Conservation (phyloP, 306 rosid genomes). For the Citrullus amarus region DNA sequence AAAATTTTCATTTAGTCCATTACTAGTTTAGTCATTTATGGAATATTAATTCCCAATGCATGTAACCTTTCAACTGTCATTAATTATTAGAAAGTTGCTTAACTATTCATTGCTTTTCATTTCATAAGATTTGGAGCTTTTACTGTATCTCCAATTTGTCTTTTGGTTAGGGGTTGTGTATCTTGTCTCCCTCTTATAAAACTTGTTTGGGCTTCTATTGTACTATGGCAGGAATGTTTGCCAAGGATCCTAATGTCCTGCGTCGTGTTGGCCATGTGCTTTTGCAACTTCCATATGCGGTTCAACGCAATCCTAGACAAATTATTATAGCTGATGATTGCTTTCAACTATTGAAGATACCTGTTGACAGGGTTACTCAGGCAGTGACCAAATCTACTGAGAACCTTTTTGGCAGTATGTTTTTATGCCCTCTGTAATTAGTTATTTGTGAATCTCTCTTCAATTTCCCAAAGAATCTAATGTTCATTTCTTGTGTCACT, state of each 20-base stretch:
- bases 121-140: not conserved
- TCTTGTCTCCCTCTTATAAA: not conserved
- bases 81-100: not conserved
- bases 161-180: not conserved
- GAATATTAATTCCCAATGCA: not conserved
- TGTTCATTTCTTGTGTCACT: slow-evolving; percentile 4
- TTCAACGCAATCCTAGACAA: slow-evolving; percentile 67
- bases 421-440: slow-evolving; percentile 11
- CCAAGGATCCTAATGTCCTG: slow-evolving; percentile 70
- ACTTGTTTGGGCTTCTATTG: slow-evolving; percentile 2
- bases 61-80: not conserved
- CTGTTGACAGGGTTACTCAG: slow-evolving; percentile 64
- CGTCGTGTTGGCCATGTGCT: slow-evolving; percentile 76
- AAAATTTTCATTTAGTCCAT: not conserved
- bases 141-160: not conserved
- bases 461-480: not conserved
- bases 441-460: not conserved
- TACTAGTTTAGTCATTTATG: not conserved
- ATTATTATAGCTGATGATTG: slow-evolving; percentile 81
- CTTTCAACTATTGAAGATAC: slow-evolving; percentile 61
- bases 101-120: not conserved
- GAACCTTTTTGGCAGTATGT: slow-evolving; percentile 88
- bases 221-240: slow-evolving; percentile 65
- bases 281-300: slow-evolving; percentile 54
- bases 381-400: slow-evolving; percentile 68